A percentile compares a stretch with the other conserved stretches of the same genome.
These are phyloP conservation scores for Hyphopichia wangnamkhiaoensis DNA, from an alignment of 1,139 yeast genomes.

Conservation along the genomic window DNA sequence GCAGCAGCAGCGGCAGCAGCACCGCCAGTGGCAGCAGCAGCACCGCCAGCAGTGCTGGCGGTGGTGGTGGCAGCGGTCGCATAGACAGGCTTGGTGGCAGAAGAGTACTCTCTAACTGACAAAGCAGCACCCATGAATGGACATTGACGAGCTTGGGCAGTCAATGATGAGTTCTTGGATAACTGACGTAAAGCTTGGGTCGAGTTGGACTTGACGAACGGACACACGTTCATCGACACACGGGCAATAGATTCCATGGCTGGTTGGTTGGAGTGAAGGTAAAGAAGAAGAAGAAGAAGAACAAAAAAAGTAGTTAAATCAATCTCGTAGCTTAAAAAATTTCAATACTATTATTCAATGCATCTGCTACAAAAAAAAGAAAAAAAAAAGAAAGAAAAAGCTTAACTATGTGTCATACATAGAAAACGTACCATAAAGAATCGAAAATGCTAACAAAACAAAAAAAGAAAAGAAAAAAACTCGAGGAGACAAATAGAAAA, in stretches of 20 bases:
- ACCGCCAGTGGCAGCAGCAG: slow-evolving; percentile 36
- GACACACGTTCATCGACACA: slow-evolving; percentile 80
- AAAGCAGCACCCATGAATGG: slow-evolving; percentile 89
- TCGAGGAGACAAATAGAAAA: too few species aligned
- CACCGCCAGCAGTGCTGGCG: slow-evolving; percentile 52
- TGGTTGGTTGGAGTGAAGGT: too few species aligned
- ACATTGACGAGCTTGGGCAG: slow-evolving; percentile 69
- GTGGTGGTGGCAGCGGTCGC: slow-evolving; percentile 48
- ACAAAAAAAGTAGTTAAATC: slow-evolving; percentile 2
- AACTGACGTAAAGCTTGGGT: slow-evolving; percentile 60
- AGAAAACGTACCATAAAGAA: too few species aligned
- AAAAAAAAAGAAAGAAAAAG: neutral
- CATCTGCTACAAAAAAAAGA: neutral
- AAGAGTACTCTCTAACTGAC: slow-evolving; percentile 50
- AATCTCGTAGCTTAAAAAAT: too few species aligned
- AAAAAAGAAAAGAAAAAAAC: too few species aligned
- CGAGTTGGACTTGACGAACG: slow-evolving; percentile 75
- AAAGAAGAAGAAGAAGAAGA: slow-evolving; percentile 1
- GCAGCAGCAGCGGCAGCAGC: slow-evolving; percentile 24
- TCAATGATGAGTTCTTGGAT: slow-evolving; percentile 46
- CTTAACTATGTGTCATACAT: too few species aligned
- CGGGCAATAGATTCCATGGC: slow-evolving; percentile 83
- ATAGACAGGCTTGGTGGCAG: slow-evolving; percentile 52
- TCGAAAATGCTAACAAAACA: too few species aligned
- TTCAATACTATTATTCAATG: too few species aligned